Conservation (phyloP, 257 asterid species). For the Fraxinus americana region DNA sequence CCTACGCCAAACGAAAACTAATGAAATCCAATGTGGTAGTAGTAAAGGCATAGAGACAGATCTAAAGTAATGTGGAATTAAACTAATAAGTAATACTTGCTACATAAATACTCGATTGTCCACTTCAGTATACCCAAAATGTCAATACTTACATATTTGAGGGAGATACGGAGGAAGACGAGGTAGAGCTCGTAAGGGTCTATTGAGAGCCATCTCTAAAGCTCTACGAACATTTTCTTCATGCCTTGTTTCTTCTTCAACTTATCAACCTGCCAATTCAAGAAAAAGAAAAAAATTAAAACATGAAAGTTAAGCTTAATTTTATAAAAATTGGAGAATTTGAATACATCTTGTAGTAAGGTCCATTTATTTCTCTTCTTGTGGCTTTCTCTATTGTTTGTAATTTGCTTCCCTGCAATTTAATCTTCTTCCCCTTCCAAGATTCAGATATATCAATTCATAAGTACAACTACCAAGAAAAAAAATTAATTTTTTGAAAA, state of each 20-base stretch:
- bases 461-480: slow-evolving; percentile 1
- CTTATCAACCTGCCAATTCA: slow-evolving; percentile 68
- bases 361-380: slow-evolving; percentile 67
- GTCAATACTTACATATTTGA: slow-evolving; percentile 52
- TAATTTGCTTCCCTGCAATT: slow-evolving; percentile 43
- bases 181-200: slow-evolving; percentile 87
- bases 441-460: slow-evolving; percentile 25
- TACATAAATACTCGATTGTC: not conserved
- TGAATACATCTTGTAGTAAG: slow-evolving; percentile 65
- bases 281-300: not conserved
- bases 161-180: slow-evolving; percentile 96
- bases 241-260: slow-evolving; percentile 78
- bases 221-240: slow-evolving; percentile 93
- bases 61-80: not conserved
- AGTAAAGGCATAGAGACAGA: not conserved
- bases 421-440: slow-evolving; percentile 62
- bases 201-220: slow-evolving; percentile 70
- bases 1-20: not conserved
- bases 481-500: slow-evolving; percentile 25
- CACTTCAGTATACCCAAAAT: not conserved
- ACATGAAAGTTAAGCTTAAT: not conserved
- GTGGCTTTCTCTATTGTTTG: slow-evolving; percentile 42
- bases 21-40: not conserved
- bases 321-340: not conserved
- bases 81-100: not conserved